These are phyloP conservation scores for Stephania cephalantha DNA, from an alignment of 164 flowering plant genomes.

Conservation along the genomic window DNA sequence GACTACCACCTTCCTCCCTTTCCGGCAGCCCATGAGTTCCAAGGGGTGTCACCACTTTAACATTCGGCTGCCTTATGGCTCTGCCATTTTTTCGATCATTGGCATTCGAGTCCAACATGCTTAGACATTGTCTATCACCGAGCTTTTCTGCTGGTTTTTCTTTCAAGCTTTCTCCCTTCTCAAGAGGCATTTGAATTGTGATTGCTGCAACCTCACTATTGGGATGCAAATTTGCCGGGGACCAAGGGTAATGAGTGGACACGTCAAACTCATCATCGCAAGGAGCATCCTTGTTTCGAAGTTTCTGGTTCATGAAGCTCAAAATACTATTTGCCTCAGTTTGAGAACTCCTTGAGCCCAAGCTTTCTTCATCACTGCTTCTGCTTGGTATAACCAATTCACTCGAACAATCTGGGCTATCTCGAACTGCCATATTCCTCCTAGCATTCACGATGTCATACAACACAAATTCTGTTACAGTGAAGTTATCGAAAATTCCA, in stretches of 20 bases:
- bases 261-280: conserved; percentile 15
- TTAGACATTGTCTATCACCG: conserved; percentile 13
- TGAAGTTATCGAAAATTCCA: conserved; percentile 42
- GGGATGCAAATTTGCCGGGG: conserved; percentile 45
- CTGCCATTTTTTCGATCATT: conserved; percentile 26
- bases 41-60: conserved; percentile 64
- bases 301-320: conserved; percentile 17
- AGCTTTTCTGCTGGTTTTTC: conserved; percentile 27
- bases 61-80: conserved; percentile 19
- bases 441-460: conserved; percentile 61
- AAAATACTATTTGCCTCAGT: conserved; percentile 14
- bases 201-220: conserved; percentile 72
- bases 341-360: conserved; percentile 13
- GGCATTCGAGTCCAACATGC: conserved; percentile 25
- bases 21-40: conserved; percentile 78
- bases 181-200: conserved; percentile 57
- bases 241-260: conserved; percentile 37
- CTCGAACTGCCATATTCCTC: conserved; percentile 25
- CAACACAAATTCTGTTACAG: conserved; percentile 76
- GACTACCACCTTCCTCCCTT: conserved; percentile 34
- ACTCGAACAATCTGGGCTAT: conserved; percentile 18
- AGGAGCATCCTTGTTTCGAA: conserved; percentile 22
- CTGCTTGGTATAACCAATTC: conserved; percentile 18
- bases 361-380: conserved; percentile 16
- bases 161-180: conserved; percentile 63